Evolutionary conservation across 352 stramenopile genomes (phyloP).

Genomic region (Pythium oligandrum): DNA sequence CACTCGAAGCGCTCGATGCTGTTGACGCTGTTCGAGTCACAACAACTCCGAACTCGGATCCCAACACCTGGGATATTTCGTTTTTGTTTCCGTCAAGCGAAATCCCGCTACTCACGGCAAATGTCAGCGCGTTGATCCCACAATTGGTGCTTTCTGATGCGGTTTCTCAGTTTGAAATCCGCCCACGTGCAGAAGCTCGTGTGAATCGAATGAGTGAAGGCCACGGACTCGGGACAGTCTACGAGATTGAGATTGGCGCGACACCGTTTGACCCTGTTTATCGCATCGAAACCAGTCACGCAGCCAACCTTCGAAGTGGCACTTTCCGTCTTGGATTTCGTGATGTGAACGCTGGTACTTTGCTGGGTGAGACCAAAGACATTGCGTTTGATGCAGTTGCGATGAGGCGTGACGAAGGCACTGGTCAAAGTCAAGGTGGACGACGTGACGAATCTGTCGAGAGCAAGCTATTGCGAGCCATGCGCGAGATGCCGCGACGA

Average conservation of each 20-base stretch:
- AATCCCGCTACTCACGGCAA: constrained; percentile 20
- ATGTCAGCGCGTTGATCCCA: constrained; percentile 9
- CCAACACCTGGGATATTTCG: constrained; percentile 28
- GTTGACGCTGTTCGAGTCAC: constrained; percentile 22
- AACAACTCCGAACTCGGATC: neutral
- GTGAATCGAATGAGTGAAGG: constrained; percentile 19
- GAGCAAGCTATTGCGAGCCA: constrained; percentile 9
- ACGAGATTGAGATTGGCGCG: constrained; percentile 19
- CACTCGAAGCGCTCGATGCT: constrained; percentile 24
- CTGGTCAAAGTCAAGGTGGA: constrained; percentile 19
- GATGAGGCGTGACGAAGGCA: constrained; percentile 23
- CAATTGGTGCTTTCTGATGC: constrained; percentile 10
- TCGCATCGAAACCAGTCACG: constrained; percentile 9
- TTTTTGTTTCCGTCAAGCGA: constrained; percentile 29
- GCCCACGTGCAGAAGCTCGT: constrained; percentile 5
- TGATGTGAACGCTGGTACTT: neutral
- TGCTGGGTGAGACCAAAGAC: constrained; percentile 11
- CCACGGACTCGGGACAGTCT: constrained; percentile 21
- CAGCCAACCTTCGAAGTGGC: constrained; percentile 6
- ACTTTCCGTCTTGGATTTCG: constrained; percentile 26
- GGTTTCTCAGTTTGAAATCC: constrained; percentile 1
- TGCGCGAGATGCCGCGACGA: constrained; percentile 6
- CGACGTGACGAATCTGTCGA: constrained; percentile 28
- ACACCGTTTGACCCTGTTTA: constrained; percentile 24
- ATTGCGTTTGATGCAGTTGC: constrained; percentile 34